Conservation (phyloP, 2,329 filamentous ascomycete species). For the Curvularia sp. region DNA sequence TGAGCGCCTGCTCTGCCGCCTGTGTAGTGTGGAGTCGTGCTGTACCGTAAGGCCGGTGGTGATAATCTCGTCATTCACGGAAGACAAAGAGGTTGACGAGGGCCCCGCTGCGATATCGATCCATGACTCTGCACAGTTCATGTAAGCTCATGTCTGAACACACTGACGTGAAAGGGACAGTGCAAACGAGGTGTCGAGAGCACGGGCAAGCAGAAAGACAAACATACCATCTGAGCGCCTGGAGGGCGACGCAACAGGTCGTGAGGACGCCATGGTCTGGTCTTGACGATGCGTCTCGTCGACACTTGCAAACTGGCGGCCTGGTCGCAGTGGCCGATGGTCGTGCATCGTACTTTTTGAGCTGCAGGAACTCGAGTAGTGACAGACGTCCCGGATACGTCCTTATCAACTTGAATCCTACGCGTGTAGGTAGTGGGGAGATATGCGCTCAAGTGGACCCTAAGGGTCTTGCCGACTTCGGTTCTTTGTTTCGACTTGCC, state of each 20-base stretch:
- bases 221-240: conserved; percentile 42
- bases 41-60: conserved; percentile 85
- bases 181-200: neutral
- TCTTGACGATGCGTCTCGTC: conserved; percentile 27
- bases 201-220: neutral
- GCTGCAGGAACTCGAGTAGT: conserved; percentile 3
- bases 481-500: conserved; percentile 35
- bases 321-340: conserved; percentile 31
- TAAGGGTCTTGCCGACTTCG: conserved; percentile 38
- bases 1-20: conserved; percentile 62
- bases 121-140: conserved; percentile 80
- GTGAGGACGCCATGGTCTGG: conserved; percentile 34
- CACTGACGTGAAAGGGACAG: neutral
- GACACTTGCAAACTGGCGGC: conserved; percentile 28
- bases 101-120: conserved; percentile 92
- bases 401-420: conserved; percentile 15
- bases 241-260: conserved; percentile 26
- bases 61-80: conserved; percentile 83
- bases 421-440: conserved; percentile 25
- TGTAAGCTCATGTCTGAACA: conserved; percentile 23
- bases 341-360: conserved; percentile 36
- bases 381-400: neutral
- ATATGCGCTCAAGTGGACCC: conserved; percentile 41
- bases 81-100: conserved; percentile 91
- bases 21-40: conserved; percentile 66